Evolutionary conservation across 176 grass and related monocot genomes (phyloP).

Genomic region (Avena eriantha): DNA sequence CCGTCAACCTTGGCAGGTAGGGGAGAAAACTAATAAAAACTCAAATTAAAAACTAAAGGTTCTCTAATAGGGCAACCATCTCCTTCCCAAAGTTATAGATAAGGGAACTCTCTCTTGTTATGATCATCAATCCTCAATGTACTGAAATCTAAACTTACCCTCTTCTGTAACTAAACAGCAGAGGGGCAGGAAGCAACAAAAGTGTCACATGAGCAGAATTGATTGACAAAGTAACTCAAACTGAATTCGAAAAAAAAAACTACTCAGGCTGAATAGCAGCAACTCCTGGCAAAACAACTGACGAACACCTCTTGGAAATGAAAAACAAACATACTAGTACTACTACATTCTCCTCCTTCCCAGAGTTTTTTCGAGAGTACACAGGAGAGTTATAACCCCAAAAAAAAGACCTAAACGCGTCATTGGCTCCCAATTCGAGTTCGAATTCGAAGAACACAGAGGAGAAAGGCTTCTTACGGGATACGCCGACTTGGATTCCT

Average conservation of each 20-base stretch:
- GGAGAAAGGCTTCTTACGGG: slow-evolving; percentile 60
- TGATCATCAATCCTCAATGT: neutral
- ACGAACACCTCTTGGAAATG: neutral
- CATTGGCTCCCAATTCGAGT: slow-evolving; percentile 24
- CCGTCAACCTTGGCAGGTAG: too few species aligned
- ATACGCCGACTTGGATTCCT: slow-evolving; percentile 76
- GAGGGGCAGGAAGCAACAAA: neutral
- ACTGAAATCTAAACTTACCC: too few species aligned
- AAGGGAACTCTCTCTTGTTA: neutral
- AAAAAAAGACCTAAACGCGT: neutral
- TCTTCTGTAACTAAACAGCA: neutral
- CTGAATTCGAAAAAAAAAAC: neutral
- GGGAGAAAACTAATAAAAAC: too few species aligned
- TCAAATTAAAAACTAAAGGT: too few species aligned
- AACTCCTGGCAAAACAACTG: neutral
- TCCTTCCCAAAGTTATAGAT: too few species aligned
- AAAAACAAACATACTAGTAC: neutral
- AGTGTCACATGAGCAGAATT: neutral
- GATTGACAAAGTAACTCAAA: neutral
- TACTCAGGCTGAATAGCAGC: neutral
- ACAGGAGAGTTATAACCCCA: neutral
- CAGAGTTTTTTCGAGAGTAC: neutral
- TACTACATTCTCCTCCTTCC: neutral
- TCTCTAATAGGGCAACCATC: too few species aligned
- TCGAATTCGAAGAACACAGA: slow-evolving; percentile 21